Base-by-base conservation (phyloP, 164 flowering plant species). In the Umbilicus rupestris region DNA sequence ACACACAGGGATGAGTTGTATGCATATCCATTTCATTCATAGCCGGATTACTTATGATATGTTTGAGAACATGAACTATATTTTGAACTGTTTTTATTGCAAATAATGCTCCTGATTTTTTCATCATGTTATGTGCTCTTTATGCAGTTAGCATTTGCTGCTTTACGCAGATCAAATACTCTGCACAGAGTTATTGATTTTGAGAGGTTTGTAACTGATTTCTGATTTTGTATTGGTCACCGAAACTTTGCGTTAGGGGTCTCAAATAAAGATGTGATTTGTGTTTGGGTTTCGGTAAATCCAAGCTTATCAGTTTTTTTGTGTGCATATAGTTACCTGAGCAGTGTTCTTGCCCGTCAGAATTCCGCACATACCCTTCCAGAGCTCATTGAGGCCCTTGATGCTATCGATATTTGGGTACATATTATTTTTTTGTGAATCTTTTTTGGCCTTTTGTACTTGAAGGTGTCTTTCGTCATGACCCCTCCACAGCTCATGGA, bases 71-170 rank as follows among this genome's bases (percentile, higher is more conserved):
- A 26, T 55, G 31, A 28, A 55, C 60, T 26, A 11, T 28, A 30
- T 28, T 28, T 26, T 17, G 2, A 26, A 10, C 31, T 55, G 60
- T 26, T 55, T 41, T 9, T 52, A 3, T 55, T 55, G 5, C 44
- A 35, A 39, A n/a, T 3, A 24, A 8, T 37, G 42, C 33, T n/a
- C 24, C 20, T 31, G 39, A 33, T 29, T 16, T 1, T n/a, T 14
- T 39, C 14, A 63, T 33, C 29, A 8, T 24, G 7, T 39, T 44
- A 19, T 58, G n/a, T n/a, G 39, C n/a, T 46, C 37, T 42, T 72
- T 46, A 8, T 78, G 74, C 89, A 95, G 99, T 76, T 95, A 78
- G 95, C 99, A 65, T 78, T 92, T 86, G 96, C 91, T 78, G 96
- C 92, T 57, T 72, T 95, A 74, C 89, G 86, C 29, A 77, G 80